Evolutionary conservation across 768 basidiomycete genomes (phyloP), one percentile per base, ranked within the genome.

Genomic region (Naganishia kalamii): DNA sequence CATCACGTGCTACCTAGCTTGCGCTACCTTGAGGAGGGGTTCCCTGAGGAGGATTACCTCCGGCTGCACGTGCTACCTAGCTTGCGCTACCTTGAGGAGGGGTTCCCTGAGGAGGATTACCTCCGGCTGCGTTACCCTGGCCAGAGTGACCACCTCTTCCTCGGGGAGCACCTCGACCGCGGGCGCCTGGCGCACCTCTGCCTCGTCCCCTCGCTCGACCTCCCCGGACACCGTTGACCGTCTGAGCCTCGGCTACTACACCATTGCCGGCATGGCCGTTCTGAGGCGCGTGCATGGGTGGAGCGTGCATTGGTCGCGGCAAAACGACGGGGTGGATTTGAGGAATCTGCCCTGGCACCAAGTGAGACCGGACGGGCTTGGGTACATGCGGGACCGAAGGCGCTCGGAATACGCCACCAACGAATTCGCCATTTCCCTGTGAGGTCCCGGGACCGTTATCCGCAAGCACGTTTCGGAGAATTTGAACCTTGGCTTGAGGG

Each of bases 391-490:
- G 30, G 7, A 23, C 32, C 3, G 23, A 10, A 6, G 17, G 41
- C 50, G 50, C 19, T 44, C 19, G 37, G 12, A 57, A 29, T 40
- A 29, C 50, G 29, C 63, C 33, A 4, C 41, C 52, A 12, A 47
- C 46, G 23, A 60, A 48, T 17, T 29, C 54, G 19, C 46, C 54
- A 25, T 17, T 21, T 8, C 40, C n/a, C 17, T 43, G 54, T 2
- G 35, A 21, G 30, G 60, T 40, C 35, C 30, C 43, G 15, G 33
- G 30, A 50, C 17, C 33, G 27, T 65, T 59, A n/a, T 32, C 63
- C 17, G 43, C 44, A 19, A 69, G 51, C 3, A 59, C 68, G 21
- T 59, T 44, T 10, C 47, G 52, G 23, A 69, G 30, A 6, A 49
- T 57, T 17, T 65, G 50, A 17, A 48, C 47, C 37, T 65, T 65